Conservation (phyloP, 331 rosid species). For the Rosa hybrid region DNA sequence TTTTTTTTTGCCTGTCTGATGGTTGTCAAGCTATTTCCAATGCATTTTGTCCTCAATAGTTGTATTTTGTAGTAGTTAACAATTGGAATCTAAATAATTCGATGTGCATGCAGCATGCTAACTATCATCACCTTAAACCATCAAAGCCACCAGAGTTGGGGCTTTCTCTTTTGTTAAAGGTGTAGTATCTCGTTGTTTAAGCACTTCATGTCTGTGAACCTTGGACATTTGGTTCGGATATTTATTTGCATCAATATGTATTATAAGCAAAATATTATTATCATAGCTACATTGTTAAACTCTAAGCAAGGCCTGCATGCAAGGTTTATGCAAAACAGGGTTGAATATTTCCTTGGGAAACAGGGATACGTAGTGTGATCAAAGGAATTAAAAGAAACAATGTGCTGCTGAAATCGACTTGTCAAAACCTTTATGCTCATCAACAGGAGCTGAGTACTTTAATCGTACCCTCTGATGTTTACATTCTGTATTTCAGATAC, state of each 20-base stretch:
- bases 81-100: neutral
- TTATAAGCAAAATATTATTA: too few species aligned
- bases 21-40: conserved; percentile 7
- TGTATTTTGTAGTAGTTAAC: neutral
- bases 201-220: too few species aligned
- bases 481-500: conserved; percentile 45
- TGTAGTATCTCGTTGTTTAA: neutral
- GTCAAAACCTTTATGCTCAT: neutral
- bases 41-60: neutral
- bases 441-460: neutral
- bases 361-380: neutral
- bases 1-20: conserved; percentile 8
- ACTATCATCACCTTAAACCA: neutral
- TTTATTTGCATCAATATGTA: too few species aligned
- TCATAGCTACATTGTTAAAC: too few species aligned
- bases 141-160: neutral
- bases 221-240: too few species aligned
- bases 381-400: neutral
- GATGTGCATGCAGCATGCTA: neutral
- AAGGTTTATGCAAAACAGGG: too few species aligned
- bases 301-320: too few species aligned
- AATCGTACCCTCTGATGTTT: neutral
- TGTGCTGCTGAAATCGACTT: neutral
- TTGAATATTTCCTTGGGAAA: too few species aligned
- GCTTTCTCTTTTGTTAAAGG: neutral